Conservation (phyloP, 2,329 filamentous ascomycete genomes). For the Fusarium globosum region DNA sequence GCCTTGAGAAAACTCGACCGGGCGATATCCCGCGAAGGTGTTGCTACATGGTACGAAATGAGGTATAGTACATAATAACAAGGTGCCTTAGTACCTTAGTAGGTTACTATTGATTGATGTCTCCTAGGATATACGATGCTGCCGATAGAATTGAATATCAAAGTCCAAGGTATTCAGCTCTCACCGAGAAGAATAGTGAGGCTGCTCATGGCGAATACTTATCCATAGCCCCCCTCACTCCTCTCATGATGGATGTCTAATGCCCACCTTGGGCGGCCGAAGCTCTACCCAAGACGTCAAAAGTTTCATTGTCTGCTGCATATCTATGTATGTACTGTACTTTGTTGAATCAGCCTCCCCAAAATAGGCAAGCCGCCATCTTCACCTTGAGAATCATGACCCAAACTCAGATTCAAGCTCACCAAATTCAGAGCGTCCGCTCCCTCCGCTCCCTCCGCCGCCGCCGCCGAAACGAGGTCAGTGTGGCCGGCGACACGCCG, state of each 20-base stretch:
- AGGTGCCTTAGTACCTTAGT: too few species aligned
- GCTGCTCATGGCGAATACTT: constrained; percentile 8
- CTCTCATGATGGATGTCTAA: constrained; percentile 13
- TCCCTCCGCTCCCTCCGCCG: constrained; percentile 27
- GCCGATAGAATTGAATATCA: too few species aligned
- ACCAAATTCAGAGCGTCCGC: constrained; percentile 26
- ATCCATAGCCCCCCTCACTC: background rate
- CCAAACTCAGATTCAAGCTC: constrained; percentile 35
- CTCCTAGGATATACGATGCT: background rate
- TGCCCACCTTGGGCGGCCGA: background rate
- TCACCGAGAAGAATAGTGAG: background rate
- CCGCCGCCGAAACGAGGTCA: constrained; percentile 36
- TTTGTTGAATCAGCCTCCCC: constrained; percentile 13
- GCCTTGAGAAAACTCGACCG: constrained; percentile 37
- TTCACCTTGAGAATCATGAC: constrained; percentile 17
- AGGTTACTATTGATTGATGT: background rate
- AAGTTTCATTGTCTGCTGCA: background rate
- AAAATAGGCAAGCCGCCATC: constrained; percentile 24
- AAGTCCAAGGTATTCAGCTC: background rate
- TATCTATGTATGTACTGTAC: background rate
- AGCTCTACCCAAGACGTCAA: background rate
- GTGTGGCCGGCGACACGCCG: constrained; percentile 41
- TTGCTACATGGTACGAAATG: constrained; percentile 13
- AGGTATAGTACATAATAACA: background rate
- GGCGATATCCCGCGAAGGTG: constrained; percentile 30